Conservation (phyloP, 2,329 filamentous ascomycete genomes). For the Botrytis fabae region DNA sequence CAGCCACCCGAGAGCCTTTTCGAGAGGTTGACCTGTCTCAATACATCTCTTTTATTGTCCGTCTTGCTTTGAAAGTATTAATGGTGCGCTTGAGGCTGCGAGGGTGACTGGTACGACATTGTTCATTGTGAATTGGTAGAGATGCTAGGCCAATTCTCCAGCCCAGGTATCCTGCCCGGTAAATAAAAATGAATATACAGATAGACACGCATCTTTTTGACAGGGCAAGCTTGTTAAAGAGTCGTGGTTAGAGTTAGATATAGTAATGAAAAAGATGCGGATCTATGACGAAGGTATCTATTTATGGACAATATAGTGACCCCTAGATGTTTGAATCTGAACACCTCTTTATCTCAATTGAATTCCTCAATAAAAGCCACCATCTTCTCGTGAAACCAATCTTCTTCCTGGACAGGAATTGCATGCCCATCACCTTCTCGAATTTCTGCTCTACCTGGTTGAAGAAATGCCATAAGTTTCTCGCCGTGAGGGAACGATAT, state of each 20-base stretch:
- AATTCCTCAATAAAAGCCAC: constrained; percentile 8
- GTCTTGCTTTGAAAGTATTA: not conserved
- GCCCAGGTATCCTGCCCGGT: not conserved
- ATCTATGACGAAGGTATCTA: not conserved
- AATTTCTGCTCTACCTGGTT: constrained; percentile 61
- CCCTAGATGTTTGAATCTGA: too few relatives aligned
- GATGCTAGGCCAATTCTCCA: not conserved
- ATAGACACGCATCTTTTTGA: not conserved
- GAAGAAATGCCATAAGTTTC: constrained; percentile 64
- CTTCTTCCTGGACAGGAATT: constrained; percentile 67
- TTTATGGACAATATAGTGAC: not conserved
- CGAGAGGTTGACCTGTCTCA: not conserved
- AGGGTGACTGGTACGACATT: not conserved
- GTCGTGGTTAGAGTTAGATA: not conserved
- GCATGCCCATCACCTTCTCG: constrained; percentile 76
- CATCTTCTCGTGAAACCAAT: constrained; percentile 62
- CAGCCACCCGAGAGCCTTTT: not conserved
- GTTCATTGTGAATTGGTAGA: not conserved
- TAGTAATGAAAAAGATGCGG: not conserved
- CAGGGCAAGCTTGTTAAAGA: not conserved
- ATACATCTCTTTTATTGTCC: not conserved
- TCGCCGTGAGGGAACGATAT: constrained; percentile 69
- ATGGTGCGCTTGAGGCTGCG: not conserved
- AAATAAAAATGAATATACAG: not conserved
- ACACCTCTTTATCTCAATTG: not conserved